phyloP scores from a whole-genome alignment of 257 asterid genomes.

The Solanum bukasovii region DNA sequence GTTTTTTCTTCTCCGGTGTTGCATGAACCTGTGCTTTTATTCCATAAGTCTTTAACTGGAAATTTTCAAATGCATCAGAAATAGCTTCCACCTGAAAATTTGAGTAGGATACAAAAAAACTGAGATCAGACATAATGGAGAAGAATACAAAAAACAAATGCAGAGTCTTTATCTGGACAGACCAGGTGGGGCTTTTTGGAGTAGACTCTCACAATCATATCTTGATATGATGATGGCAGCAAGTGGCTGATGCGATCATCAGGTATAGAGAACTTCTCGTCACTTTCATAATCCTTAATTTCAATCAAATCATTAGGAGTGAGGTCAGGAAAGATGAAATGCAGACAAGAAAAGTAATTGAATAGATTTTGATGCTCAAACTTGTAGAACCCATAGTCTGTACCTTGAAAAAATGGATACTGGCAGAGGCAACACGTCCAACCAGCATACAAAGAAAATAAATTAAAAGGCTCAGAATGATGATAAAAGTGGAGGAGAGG shows the following conservation, averaged over 20 bases:
- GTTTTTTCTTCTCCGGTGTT: conserved; percentile 78
- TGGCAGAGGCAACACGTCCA: conserved; percentile 27
- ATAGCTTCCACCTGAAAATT: conserved; percentile 52
- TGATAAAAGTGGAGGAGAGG: background rate
- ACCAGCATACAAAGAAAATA: conserved; percentile 9
- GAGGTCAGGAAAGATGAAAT: background rate
- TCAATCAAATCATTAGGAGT: background rate
- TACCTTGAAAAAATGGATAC: conserved; percentile 93
- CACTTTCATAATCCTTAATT: conserved; percentile 70
- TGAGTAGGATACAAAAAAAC: background rate
- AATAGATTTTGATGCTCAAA: background rate
- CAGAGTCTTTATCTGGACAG: background rate
- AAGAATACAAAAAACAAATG: background rate
- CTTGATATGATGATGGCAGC: conserved; percentile 77
- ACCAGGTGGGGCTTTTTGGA: conserved; percentile 90
- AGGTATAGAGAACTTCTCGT: conserved; percentile 52
- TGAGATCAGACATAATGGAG: background rate
- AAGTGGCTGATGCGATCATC: conserved; percentile 83
- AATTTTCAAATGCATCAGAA: conserved; percentile 90
- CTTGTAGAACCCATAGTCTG: background rate
- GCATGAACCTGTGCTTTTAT: conserved; percentile 64
- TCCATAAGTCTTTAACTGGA: conserved; percentile 77
- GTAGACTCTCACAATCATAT: conserved; percentile 90
- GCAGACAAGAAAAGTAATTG: background rate
- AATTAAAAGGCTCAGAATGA: background rate